Conservation (phyloP, 257 asterid genomes). For the Catharanthus roseus region DNA sequence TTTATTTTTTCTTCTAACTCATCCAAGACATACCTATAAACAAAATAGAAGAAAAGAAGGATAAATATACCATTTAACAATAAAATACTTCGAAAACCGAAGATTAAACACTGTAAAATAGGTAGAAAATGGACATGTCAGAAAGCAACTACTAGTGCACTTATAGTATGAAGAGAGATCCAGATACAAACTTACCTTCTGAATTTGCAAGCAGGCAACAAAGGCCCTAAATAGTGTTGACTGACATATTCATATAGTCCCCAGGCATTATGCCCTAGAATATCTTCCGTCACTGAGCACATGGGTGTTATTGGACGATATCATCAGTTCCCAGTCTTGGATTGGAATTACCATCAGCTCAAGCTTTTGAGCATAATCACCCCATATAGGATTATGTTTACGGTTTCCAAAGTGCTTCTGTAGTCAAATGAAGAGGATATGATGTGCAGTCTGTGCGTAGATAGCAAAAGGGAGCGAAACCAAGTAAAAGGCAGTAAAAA, state of each 20-base stretch:
- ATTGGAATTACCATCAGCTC: conserved; percentile 51
- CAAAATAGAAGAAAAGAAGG: too few species aligned
- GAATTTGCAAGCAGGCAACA: conserved; percentile 82
- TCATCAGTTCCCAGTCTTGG: conserved; percentile 87
- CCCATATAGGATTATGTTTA: conserved; percentile 52
- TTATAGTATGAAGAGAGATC: not conserved
- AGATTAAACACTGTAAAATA: too few species aligned
- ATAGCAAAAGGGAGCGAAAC: conserved; percentile 44
- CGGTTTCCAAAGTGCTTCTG: conserved; percentile 66
- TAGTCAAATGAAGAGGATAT: conserved; percentile 88
- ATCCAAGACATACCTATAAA: too few species aligned
- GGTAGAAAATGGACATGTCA: too few species aligned
- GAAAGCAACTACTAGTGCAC: too few species aligned
- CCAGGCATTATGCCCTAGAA: conserved; percentile 79
- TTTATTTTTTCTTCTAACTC: too few species aligned
- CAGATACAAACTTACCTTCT: conserved; percentile 41
- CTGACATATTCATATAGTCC: conserved; percentile 73
- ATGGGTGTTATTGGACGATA: conserved; percentile 93
- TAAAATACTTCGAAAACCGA: too few species aligned
- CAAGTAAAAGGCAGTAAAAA: conserved; percentile 8
- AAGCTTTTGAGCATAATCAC: conserved; percentile 60
- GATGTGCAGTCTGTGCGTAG: conserved; percentile 96
- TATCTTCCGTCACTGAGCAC: conserved; percentile 74
- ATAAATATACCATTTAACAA: too few species aligned
- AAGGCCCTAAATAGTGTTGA: conserved; percentile 81